Conservation (phyloP, 2,329 filamentous ascomycete species). For the Juglanconis juglandina region DNA sequence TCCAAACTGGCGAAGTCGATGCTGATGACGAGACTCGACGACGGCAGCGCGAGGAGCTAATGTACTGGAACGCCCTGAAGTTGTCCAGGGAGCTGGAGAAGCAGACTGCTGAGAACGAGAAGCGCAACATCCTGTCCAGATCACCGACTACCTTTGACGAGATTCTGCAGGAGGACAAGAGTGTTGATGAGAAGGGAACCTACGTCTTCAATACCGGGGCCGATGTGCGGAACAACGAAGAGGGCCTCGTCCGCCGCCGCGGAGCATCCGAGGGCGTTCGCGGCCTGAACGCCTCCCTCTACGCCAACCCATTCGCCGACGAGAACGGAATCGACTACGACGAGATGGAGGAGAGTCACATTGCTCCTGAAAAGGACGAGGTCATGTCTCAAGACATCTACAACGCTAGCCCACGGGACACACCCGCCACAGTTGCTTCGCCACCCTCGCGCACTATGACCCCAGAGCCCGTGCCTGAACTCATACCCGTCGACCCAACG, state of each 20-base stretch:
- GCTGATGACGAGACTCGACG: constrained; percentile 60
- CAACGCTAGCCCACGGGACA: constrained; percentile 46
- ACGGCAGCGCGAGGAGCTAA: constrained; percentile 60
- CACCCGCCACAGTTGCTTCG: constrained; percentile 25
- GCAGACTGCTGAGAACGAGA: constrained; percentile 24
- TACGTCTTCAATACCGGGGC: constrained; percentile 58
- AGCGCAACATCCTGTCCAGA: neutral
- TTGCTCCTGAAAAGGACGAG: constrained; percentile 46
- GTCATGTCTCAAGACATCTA: constrained; percentile 43
- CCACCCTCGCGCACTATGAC: constrained; percentile 18
- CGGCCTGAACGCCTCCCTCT: constrained; percentile 42
- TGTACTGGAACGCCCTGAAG: constrained; percentile 56
- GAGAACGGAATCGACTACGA: constrained; percentile 51
- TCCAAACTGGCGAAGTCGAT: constrained; percentile 53
- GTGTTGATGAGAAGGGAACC: constrained; percentile 48
- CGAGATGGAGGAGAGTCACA: constrained; percentile 42
- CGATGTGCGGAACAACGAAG: constrained; percentile 37
- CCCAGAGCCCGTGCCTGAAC: constrained; percentile 11
- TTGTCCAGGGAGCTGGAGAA: constrained; percentile 25
- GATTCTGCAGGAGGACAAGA: constrained; percentile 50
- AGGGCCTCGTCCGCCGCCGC: constrained; percentile 48
- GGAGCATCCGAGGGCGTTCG: constrained; percentile 41
- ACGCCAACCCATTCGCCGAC: constrained; percentile 59
- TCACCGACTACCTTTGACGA: constrained; percentile 53
- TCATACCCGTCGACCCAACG: constrained; percentile 5